These are phyloP conservation scores for Colletotrichum sp. DNA, from an alignment of 2,329 filamentous ascomycete genomes.

Conservation along the genomic window DNA sequence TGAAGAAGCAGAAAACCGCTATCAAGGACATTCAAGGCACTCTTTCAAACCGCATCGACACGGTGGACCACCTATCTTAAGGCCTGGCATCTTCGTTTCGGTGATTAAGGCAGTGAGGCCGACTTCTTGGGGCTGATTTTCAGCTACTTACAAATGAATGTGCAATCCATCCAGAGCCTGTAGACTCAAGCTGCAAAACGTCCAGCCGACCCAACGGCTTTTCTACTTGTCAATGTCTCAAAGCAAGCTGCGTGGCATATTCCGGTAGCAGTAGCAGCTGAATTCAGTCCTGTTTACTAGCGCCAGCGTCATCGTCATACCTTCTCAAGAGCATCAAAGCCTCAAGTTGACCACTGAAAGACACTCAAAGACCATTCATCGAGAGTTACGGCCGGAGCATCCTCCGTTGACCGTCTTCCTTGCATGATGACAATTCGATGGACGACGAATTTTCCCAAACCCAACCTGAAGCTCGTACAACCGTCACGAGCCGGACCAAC, in stretches of 20 bases:
- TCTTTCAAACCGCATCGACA: neutral
- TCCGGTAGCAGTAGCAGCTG: neutral
- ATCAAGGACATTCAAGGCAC: rapidly evolving
- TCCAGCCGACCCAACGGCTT: neutral
- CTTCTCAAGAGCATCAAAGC: neutral
- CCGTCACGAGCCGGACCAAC: neutral
- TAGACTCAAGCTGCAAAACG: neutral
- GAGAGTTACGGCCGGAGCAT: neutral
- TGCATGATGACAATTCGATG: neutral
- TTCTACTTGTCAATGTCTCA: neutral
- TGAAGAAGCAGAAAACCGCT: neutral
- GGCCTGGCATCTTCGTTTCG: neutral
- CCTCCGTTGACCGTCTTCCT: neutral
- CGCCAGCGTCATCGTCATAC: neutral
- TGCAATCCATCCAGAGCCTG: neutral
- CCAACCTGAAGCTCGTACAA: neutral
- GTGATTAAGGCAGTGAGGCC: neutral
- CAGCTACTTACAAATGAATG: neutral
- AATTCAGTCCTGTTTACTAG: neutral
- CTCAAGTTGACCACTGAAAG: neutral
- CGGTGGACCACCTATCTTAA: neutral
- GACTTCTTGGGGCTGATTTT: neutral
- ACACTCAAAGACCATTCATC: neutral
- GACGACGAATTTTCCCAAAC: neutral
- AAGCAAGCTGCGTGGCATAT: neutral